These are phyloP conservation scores for Serendipita indica DNA, from an alignment of 768 basidiomycete genomes.

Conservation along the genomic window DNA sequence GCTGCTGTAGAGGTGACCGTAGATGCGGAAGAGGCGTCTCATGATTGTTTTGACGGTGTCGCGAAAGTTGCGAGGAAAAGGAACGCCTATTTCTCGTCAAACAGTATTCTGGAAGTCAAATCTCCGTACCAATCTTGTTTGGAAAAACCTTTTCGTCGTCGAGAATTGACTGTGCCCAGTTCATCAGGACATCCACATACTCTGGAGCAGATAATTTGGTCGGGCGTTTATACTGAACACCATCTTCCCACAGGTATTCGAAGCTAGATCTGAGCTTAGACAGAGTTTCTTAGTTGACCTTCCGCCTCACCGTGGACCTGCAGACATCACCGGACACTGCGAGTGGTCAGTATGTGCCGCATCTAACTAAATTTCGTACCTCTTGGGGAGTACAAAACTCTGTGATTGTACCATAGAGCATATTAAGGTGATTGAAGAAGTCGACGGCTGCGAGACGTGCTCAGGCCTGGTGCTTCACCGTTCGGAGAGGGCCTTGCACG, in stretches of 20 bases:
- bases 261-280: slow-evolving; percentile 38
- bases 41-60: slow-evolving; percentile 86
- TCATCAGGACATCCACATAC: slow-evolving; percentile 97
- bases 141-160: slow-evolving; percentile 91
- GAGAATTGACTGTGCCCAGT: slow-evolving; percentile 85
- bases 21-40: slow-evolving; percentile 86
- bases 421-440: slow-evolving; percentile 99
- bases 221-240: slow-evolving; percentile 69
- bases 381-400: slow-evolving; percentile 95
- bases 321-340: slow-evolving; percentile 93
- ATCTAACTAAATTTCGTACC: slow-evolving; percentile 30
- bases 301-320: slow-evolving; percentile 63
- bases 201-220: slow-evolving; percentile 92
- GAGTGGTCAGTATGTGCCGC: slow-evolving; percentile 1
- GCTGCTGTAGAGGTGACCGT: slow-evolving; percentile 97
- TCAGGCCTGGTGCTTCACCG: not conserved
- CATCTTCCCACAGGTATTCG: slow-evolving; percentile 92
- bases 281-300: not conserved
- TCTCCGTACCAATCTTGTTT: slow-evolving; percentile 67
- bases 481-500: not conserved
- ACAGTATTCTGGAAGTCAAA: not conserved
- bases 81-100: slow-evolving; percentile 43
- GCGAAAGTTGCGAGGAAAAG: slow-evolving; percentile 81
- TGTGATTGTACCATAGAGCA: slow-evolving; percentile 96
- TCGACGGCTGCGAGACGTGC: slow-evolving; percentile 58